Base-by-base conservation (phyloP, 805 yeast genomes). In the Saturnispora kantuleensis region DNA sequence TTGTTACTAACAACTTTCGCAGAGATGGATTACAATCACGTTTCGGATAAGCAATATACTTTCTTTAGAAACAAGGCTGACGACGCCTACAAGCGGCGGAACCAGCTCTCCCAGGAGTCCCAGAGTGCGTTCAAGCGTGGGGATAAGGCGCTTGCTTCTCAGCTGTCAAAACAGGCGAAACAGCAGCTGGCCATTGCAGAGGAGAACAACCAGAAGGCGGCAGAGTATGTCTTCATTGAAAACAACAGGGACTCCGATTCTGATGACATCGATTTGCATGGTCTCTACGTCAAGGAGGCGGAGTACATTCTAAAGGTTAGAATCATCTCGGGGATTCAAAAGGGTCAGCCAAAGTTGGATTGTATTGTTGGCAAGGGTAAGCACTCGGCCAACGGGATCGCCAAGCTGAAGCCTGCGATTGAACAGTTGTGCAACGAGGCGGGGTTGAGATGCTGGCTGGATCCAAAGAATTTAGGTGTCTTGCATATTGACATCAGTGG, bases 281-380 rank as follows among this genome's bases (percentile, higher is more conserved):
- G 98, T 0, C 67, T 90, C 29, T 89, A 71, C 54, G 94, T 90
- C 15, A 82, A 80, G 59, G 98, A 90, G 65, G 96, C 97, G 7
- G 76, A 77, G 49, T 82, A 77, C 58, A 76, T 83, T 41, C 68
- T 90, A 51, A 84, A 81, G 53, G 77, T 74, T 48, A 71, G 97
- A 47, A 73, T 90, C 40, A 70, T 72, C n/a, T 78, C 77, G 26
- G 86, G 80, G 44, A 70, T 77, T 12, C 66, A 76, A 18, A 64
- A 71, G 30, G 67, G 74, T 44, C 93, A 85, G 56, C 62, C 73
- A 3, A 76, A 73, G 41, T 65, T 90, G 37, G 76, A 78, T 50
- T 93, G 87, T 16, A 89, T 90, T 60, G 97, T 88, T 9, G 97
- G 97, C 9, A 90, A 90, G 63, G 97, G 97, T 7, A 58, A 78